Conservation (phyloP, 1,284 basidiomycete species). For the Fomitopsis palustris region DNA sequence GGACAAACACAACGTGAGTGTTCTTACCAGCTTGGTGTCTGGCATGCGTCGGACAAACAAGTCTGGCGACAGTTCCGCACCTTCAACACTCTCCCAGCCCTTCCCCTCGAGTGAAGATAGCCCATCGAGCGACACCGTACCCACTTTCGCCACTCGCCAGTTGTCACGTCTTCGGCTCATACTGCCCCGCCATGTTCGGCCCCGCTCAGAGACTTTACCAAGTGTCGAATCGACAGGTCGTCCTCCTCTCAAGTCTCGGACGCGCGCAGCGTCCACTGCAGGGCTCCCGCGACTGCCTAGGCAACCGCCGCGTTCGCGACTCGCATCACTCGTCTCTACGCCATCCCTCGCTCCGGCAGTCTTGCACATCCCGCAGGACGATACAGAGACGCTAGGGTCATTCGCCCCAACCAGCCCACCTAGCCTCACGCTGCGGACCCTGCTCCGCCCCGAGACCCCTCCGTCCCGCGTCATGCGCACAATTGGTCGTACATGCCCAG, state of each 20-base stretch:
- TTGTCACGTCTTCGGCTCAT: neutral
- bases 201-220: slow-evolving; percentile 2
- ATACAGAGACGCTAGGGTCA: slow-evolving; percentile 24
- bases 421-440: slow-evolving; percentile 19
- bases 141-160: neutral
- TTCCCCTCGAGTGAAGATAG: neutral
- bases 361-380: slow-evolving; percentile 12
- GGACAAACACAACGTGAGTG: slow-evolving; percentile 1
- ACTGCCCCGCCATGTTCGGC: slow-evolving; percentile 1
- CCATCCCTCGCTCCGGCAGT: slow-evolving; percentile 15
- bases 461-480: neutral
- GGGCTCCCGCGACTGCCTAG: slow-evolving; percentile 2
- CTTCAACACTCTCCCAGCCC: neutral
- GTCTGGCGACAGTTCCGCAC: neutral
- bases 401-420: slow-evolving; percentile 28
- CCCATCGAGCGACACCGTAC: neutral
- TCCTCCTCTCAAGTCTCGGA: neutral
- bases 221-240: neutral
- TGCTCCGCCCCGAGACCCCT: slow-evolving; percentile 13
- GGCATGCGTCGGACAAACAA: neutral
- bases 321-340: slow-evolving; percentile 14
- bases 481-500: neutral
- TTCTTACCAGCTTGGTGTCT: neutral
- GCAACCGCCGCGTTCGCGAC: slow-evolving; percentile 14
- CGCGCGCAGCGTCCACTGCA: slow-evolving; percentile 3